Conservation (phyloP, 1,284 basidiomycete species). For the Coniferiporia weirii region DNA sequence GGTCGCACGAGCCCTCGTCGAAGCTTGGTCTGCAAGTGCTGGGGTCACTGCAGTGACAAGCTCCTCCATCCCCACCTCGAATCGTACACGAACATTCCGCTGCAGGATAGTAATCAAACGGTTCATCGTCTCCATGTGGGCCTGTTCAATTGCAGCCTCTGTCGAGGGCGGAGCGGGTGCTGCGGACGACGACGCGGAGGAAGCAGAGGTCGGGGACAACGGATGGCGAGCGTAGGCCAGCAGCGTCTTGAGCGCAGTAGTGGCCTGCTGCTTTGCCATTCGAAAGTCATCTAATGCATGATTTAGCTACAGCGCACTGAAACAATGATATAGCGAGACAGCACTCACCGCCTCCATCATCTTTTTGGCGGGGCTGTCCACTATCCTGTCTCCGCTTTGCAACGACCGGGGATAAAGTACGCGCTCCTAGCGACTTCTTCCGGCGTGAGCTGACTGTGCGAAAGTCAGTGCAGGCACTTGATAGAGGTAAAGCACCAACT, state of each 20-base stretch:
- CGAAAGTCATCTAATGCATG: conserved; percentile 58
- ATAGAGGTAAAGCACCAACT: conserved; percentile 35
- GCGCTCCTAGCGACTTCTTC: conserved; percentile 15
- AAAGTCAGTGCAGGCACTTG: neutral
- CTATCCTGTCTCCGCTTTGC: conserved; percentile 11
- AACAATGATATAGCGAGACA: neutral
- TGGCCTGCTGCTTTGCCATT: conserved; percentile 59
- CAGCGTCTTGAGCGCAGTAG: conserved; percentile 49
- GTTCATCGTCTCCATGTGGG: conserved; percentile 59
- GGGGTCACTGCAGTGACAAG: conserved; percentile 68
- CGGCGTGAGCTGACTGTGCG: conserved; percentile 12
- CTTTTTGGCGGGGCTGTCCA: conserved; percentile 1
- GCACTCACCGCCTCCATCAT: conserved; percentile 24
- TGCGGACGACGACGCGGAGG: conserved; percentile 31
- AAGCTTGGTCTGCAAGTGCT: conserved; percentile 70
- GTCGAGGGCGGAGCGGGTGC: conserved; percentile 31
- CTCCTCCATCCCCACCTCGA: conserved; percentile 68
- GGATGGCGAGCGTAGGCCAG: conserved; percentile 37
- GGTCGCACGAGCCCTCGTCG: conserved; percentile 73
- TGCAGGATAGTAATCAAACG: conserved; percentile 69
- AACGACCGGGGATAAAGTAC: conserved; percentile 13
- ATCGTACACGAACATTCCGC: conserved; percentile 69
- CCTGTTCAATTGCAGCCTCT: conserved; percentile 46
- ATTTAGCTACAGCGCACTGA: conserved; percentile 10
- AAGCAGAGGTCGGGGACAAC: conserved; percentile 42